These are phyloP conservation scores for Talaromyces sp. DNA, from an alignment of 2,329 filamentous ascomycete genomes.

Conservation along the genomic window DNA sequence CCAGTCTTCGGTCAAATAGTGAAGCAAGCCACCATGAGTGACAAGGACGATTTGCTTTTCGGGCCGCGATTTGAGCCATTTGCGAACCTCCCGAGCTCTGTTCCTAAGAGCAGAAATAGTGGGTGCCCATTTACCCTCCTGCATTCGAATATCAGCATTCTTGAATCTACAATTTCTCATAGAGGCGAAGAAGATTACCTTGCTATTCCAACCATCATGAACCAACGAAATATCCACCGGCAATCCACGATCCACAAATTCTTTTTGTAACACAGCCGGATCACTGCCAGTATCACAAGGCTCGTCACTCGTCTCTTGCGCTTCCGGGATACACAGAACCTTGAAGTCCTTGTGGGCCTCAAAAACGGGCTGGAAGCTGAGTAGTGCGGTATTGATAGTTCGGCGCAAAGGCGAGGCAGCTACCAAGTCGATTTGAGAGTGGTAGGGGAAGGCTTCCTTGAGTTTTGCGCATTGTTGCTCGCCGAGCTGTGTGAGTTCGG, in stretches of 20 bases:
- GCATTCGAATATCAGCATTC: not conserved
- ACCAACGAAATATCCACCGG: slow-evolving; percentile 64
- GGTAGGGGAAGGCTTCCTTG: slow-evolving; percentile 60
- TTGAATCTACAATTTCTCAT: not conserved
- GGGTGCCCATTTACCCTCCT: slow-evolving; percentile 46
- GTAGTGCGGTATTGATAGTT: slow-evolving; percentile 73
- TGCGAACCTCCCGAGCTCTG: slow-evolving; percentile 60
- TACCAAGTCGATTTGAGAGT: slow-evolving; percentile 64
- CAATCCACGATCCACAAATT: slow-evolving; percentile 55
- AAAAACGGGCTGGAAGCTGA: slow-evolving; percentile 62
- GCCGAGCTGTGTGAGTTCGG: slow-evolving; percentile 72
- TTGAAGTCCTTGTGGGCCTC: slow-evolving; percentile 45
- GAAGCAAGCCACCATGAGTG: slow-evolving; percentile 78
- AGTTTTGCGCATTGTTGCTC: slow-evolving; percentile 69
- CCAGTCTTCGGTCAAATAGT: slow-evolving; percentile 83
- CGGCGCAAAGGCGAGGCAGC: slow-evolving; percentile 76
- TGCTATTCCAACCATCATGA: slow-evolving; percentile 67
- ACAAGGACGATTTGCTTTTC: slow-evolving; percentile 72
- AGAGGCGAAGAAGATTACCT: slow-evolving; percentile 39
- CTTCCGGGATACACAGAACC: slow-evolving; percentile 66
- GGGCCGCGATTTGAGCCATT: slow-evolving; percentile 51
- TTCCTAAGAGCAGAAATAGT: slow-evolving; percentile 53
- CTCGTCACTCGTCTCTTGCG: slow-evolving; percentile 73
- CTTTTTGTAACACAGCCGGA: slow-evolving; percentile 52
- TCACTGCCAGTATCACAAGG: slow-evolving; percentile 73